Base-by-base conservation (phyloP, 345 rosid species). In the Brassica nigra region DNA sequence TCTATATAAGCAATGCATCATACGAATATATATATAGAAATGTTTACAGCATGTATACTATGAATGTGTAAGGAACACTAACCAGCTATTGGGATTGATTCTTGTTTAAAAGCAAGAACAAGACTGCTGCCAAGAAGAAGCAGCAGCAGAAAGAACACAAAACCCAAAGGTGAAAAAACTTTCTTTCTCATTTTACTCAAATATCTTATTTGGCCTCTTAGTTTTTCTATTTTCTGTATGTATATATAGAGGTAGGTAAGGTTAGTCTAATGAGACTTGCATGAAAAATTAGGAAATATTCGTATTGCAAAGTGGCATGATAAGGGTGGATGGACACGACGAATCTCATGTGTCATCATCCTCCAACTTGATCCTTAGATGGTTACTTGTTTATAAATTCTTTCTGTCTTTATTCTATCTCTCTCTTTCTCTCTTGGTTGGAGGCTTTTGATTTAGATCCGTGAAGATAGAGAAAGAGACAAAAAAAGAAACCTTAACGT, bases 41-140 rank as follows among this genome's bases (percentile, higher is more conserved):
- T 23, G 27, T 23, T 23, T 23, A 23, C 1, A 23, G 27, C 27
- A 23, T 23, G 27, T 23, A 23, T 23, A 23, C 27, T 23, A 23
- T 23, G 27, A 23, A 23, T 23, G 27, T 23, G 27, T 23, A 23
- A 23, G 27, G 5, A 76, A 30, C 36, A 69, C 69, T 58, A 76
- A 76, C 69, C 74, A 49, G 63, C 39, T 18, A 16, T 61, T 61
- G 49, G 52, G 49, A 61, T 27, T 18, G 74, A 31, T 61, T 68
- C 69, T 69, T 77, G 74, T 62, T 18, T 30, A 69, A 37, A 59
- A 77, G 62, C 74, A 69, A 76, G 75, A 61, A 62, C 75, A 42
- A 68, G 80, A 62, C 74, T 29, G 34, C 18, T 77, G 75, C 54
- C 70, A 61, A 69, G 69, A 69, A 77, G 69, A 69, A 77, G 63